These are phyloP conservation scores for Solanum chilense DNA, from an alignment of 257 asterid genomes.

Conservation along the genomic window DNA sequence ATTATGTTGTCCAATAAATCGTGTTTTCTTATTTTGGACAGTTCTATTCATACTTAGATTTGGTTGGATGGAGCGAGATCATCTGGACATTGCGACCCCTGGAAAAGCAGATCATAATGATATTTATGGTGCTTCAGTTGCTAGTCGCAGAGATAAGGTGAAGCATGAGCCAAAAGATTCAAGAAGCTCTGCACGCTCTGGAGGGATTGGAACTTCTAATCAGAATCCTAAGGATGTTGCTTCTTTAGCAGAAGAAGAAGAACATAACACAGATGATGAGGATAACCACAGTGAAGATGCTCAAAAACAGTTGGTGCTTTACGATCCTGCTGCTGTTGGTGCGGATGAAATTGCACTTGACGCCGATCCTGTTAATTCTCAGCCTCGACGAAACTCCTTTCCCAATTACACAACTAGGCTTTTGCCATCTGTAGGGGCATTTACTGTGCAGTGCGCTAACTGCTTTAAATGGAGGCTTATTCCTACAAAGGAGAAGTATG, in stretches of 20 bases:
- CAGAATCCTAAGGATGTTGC: constrained; percentile 17
- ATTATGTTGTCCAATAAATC: background rate
- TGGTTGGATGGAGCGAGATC: background rate
- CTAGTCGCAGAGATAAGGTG: constrained; percentile 11
- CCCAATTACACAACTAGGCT: constrained; percentile 29
- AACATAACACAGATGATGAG: constrained; percentile 23
- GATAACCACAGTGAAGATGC: constrained; percentile 32
- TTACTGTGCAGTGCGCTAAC: constrained; percentile 56
- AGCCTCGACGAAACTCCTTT: constrained; percentile 21
- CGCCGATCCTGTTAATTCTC: constrained; percentile 15
- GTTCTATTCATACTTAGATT: background rate
- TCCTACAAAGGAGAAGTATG: constrained; percentile 69
- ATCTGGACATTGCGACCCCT: background rate
- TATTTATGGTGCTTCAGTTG: constrained; percentile 3
- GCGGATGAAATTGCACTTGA: constrained; percentile 5
- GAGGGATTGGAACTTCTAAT: constrained; percentile 9
- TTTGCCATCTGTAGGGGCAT: constrained; percentile 73
- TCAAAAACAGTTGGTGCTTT: constrained; percentile 67
- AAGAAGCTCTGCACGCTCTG: constrained; percentile 7
- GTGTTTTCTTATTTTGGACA: background rate
- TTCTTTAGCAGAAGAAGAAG: constrained; percentile 21
- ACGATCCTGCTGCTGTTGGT: constrained; percentile 31
- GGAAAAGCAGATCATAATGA: constrained; percentile 16
- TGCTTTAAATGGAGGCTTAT: constrained; percentile 89
- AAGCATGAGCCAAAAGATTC: constrained; percentile 16